Conservation (phyloP, 2,329 filamentous ascomycete genomes). For the Colletotrichum acutatum region DNA sequence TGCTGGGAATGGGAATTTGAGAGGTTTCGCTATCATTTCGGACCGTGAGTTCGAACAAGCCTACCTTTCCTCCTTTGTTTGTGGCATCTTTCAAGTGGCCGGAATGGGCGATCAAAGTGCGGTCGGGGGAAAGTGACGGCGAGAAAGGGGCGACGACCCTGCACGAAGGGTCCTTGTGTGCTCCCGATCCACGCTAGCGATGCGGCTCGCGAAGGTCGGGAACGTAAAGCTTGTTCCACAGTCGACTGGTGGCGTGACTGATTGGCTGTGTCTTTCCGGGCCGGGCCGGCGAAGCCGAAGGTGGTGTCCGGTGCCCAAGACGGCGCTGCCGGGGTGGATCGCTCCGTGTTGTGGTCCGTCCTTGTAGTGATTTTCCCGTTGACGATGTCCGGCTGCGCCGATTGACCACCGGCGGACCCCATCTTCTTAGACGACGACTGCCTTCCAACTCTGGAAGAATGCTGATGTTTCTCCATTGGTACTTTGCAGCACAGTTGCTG, state of each 20-base stretch:
- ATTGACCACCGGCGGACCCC: neutral
- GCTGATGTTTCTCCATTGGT: neutral
- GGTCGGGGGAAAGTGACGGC: neutral
- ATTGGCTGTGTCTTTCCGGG: conserved; percentile 6
- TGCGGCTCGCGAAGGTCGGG: conserved; percentile 43
- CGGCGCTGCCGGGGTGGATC: neutral
- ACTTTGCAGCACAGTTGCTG: no score
- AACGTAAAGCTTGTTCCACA: neutral
- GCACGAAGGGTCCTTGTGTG: conserved; percentile 27
- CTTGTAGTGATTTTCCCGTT: neutral
- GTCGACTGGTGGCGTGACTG: neutral
- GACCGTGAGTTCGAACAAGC: conserved; percentile 7
- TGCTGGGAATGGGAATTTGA: conserved; percentile 12
- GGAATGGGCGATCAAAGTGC: neutral
- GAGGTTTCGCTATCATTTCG: neutral
- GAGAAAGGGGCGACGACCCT: neutral
- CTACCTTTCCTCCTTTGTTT: neutral
- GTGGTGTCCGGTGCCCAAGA: neutral
- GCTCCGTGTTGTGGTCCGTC: neutral
- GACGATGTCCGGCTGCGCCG: neutral
- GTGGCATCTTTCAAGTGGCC: neutral
- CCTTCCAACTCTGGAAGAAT: neutral
- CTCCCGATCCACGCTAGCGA: conserved; percentile 44
- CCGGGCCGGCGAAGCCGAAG: neutral
- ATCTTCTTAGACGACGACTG: neutral